Evolutionary conservation across 176 grass and related monocot genomes (phyloP).

Genomic region (Pontederia crassipes): DNA sequence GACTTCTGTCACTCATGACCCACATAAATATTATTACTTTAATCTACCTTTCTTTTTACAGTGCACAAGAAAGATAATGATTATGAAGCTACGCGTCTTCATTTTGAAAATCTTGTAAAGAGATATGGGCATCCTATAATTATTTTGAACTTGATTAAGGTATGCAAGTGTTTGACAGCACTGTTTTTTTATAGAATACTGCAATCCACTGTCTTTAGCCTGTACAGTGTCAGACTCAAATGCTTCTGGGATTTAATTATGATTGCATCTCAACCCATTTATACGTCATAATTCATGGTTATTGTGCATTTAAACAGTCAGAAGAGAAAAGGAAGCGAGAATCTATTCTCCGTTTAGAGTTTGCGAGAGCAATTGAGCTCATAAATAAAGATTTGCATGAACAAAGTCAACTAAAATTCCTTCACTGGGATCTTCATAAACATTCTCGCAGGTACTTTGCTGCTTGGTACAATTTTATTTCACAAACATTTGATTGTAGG

Average conservation of each 20-base stretch:
- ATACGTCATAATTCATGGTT: not conserved
- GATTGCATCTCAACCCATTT: conserved; percentile 7
- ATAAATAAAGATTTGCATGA: conserved; percentile 49
- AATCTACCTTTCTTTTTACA: conserved; percentile 26
- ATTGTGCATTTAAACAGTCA: conserved; percentile 26
- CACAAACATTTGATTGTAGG: not conserved
- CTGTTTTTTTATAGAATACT: conserved; percentile 5
- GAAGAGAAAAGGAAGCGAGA: conserved; percentile 68
- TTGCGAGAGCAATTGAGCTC: conserved; percentile 55
- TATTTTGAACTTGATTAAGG: conserved; percentile 96
- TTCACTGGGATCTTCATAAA: conserved; percentile 94
- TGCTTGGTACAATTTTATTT: conserved; percentile 14
- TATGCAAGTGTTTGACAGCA: conserved; percentile 20
- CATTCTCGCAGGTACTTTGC: conserved; percentile 56
- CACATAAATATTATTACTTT: not conserved
- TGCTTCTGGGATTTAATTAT: conserved; percentile 7
- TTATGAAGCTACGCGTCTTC: conserved; percentile 76
- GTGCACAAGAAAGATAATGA: conserved; percentile 59
- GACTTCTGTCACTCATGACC: not conserved
- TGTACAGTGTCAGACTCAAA: conserved; percentile 10
- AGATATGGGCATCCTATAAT: conserved; percentile 88
- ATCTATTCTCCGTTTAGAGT: conserved; percentile 72
- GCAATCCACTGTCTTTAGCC: not conserved
- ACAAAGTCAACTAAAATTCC: conserved; percentile 63
- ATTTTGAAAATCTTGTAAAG: conserved; percentile 76